These are phyloP conservation scores for Bipolaris bicolor DNA, from an alignment of 2,329 filamentous ascomycete species.

Conservation along the genomic window DNA sequence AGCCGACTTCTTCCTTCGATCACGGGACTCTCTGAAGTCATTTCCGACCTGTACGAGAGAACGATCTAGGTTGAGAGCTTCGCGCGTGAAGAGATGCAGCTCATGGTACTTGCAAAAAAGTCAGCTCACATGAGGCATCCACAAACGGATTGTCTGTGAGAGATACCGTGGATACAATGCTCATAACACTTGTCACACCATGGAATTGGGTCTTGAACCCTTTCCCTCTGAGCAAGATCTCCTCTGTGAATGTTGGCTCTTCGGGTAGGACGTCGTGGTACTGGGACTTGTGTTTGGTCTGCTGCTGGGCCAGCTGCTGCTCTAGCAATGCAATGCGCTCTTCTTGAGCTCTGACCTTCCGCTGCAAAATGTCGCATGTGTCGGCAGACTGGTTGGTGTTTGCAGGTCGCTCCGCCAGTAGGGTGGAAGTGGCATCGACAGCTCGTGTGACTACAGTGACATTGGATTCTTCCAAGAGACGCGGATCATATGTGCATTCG, in stretches of 20 bases:
- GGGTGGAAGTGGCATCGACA: constrained; percentile 16
- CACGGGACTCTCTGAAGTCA: constrained; percentile 45
- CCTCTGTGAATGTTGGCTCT: constrained; percentile 39
- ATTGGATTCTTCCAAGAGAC: constrained; percentile 42
- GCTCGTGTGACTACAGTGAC: constrained; percentile 32
- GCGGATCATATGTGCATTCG: constrained; percentile 51
- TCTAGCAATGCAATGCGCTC: constrained; percentile 41
- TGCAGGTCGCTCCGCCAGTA: constrained; percentile 9
- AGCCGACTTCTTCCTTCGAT: constrained; percentile 32
- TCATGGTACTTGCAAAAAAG: constrained; percentile 40
- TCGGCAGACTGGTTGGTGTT: constrained; percentile 7
- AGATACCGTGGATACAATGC: constrained; percentile 42
- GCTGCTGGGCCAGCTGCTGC: constrained; percentile 34
- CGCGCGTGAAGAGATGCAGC: constrained; percentile 43
- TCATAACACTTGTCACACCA: constrained; percentile 51
- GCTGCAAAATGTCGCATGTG: constrained; percentile 29
- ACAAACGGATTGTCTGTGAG: not conserved
- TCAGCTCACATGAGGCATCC: constrained; percentile 12
- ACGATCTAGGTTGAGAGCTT: constrained; percentile 37
- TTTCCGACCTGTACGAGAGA: constrained; percentile 38
- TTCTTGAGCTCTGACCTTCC: constrained; percentile 42
- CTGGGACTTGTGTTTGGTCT: constrained; percentile 21
- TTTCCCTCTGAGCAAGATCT: constrained; percentile 52
- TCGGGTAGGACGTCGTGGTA: constrained; percentile 19
- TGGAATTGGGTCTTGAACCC: constrained; percentile 55